Percentiles rank a stretch among this genome's conserved stretches.
Evolutionary conservation across 73 alveolate genomes (phyloP).

Genomic region (Blepharisma stoltei): DNA sequence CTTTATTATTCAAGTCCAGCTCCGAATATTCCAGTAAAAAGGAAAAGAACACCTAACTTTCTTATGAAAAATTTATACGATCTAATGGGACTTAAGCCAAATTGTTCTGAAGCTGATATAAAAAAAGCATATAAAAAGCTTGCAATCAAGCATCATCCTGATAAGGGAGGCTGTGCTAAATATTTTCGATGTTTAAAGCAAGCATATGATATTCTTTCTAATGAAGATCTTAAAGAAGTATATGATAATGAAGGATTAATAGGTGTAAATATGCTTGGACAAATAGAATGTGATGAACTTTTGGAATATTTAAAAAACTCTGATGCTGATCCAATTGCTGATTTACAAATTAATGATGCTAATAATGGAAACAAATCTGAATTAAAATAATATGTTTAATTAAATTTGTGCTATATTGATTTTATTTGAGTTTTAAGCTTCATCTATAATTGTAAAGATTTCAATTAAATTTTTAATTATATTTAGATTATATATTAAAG

Average conservation of each 20-base stretch:
- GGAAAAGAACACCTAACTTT: neutral
- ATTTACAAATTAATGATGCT: too few species aligned
- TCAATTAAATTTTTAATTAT: too few species aligned
- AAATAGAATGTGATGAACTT: neutral
- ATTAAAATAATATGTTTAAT: too few species aligned
- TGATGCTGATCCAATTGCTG: too few species aligned
- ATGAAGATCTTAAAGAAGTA: neutral
- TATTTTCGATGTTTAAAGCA: neutral
- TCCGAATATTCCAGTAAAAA: neutral
- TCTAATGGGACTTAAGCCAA: neutral
- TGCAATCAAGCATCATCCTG: constrained; percentile 10
- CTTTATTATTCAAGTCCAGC: neutral
- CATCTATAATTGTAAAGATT: too few species aligned
- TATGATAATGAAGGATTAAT: constrained; percentile 18
- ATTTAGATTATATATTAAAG: too few species aligned
- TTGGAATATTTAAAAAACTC: too few species aligned
- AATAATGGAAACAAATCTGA: too few species aligned
- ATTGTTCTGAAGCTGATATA: constrained; percentile 7
- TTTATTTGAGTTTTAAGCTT: too few species aligned
- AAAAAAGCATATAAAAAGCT: neutral
- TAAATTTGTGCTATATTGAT: too few species aligned
- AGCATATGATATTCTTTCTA: constrained; percentile 2
- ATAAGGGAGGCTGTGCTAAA: constrained; percentile 2
- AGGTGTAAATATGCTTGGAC: constrained; percentile 1
- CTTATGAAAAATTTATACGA: neutral